These are phyloP conservation scores for rapeseed (Brassica napus) DNA, from an alignment of 345 rosid species.

Conservation along the genomic window DNA sequence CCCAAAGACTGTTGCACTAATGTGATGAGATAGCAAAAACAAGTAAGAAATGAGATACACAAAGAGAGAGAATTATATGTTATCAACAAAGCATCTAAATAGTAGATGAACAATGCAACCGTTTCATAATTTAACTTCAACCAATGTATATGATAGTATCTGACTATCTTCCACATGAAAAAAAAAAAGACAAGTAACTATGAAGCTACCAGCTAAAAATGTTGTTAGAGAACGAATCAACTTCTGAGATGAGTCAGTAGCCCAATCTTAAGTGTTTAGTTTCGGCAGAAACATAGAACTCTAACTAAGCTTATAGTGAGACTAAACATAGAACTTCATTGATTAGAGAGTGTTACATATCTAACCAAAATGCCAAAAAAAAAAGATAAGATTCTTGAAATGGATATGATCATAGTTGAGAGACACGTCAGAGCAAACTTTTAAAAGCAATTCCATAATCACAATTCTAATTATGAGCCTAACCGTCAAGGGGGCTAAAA, in stretches of 20 bases:
- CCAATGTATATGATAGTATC: not conserved
- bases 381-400: no score
- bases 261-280: slow-evolving; percentile 6
- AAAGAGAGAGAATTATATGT: not conserved
- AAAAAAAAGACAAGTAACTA: not conserved
- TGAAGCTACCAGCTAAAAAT: not conserved
- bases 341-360: no score
- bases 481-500: not conserved
- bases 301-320: not conserved
- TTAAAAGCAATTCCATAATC: not conserved
- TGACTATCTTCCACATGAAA: not conserved
- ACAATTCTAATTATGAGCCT: not conserved
- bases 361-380: no score
- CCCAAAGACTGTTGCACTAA: slow-evolving; percentile 89
- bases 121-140: not conserved
- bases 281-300: not conserved
- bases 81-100: not conserved
- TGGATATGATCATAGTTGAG: no score
- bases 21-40: slow-evolving; percentile 17
- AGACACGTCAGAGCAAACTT: not conserved
- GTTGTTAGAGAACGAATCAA: not conserved
- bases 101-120: slow-evolving; percentile 6
- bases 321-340: not conserved
- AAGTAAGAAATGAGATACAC: slow-evolving; percentile 19
- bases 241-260: not conserved